A percentile compares a stretch with the other conserved stretches of the same genome.
These are phyloP conservation scores for Chytridium lagenaria DNA, from an alignment of 371 early-diverging fungal genomes.

Conservation along the genomic window DNA sequence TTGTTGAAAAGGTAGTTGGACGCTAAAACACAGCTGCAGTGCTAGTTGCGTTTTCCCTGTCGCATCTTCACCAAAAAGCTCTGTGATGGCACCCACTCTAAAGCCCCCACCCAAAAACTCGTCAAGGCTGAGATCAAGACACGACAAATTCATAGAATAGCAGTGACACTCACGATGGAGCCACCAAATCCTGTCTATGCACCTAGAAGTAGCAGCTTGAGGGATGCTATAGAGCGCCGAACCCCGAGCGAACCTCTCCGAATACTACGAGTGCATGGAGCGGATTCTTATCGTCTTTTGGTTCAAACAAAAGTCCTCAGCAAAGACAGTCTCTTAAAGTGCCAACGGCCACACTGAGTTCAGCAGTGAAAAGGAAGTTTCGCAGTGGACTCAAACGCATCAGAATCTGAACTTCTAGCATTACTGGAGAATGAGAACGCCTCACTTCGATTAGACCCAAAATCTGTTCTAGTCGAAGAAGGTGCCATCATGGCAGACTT, in stretches of 20 bases:
- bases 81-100: conserved; percentile 61
- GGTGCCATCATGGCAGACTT: conserved; percentile 15
- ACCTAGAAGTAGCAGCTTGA: background rate
- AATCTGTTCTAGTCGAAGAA: conserved; percentile 17
- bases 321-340: background rate
- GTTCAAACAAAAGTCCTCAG: background rate
- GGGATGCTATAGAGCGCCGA: background rate
- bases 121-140: conserved; percentile 64
- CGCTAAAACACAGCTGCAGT: conserved; percentile 76
- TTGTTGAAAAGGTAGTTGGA: conserved; percentile 59
- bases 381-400: background rate
- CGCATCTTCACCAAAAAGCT: conserved; percentile 62
- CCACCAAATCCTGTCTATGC: background rate
- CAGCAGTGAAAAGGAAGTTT: background rate
- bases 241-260: background rate
- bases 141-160: conserved; percentile 40
- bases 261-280: background rate
- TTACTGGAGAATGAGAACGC: conserved; percentile 15
- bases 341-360: background rate
- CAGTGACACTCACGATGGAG: background rate
- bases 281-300: background rate
- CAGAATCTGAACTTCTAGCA: conserved; percentile 16
- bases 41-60: conserved; percentile 83
- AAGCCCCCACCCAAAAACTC: conserved; percentile 63
- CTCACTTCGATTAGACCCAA: conserved; percentile 15